phyloP scores from a whole-genome alignment of 176 grass and related monocot genomes.

The Aegilops umbellulata region DNA sequence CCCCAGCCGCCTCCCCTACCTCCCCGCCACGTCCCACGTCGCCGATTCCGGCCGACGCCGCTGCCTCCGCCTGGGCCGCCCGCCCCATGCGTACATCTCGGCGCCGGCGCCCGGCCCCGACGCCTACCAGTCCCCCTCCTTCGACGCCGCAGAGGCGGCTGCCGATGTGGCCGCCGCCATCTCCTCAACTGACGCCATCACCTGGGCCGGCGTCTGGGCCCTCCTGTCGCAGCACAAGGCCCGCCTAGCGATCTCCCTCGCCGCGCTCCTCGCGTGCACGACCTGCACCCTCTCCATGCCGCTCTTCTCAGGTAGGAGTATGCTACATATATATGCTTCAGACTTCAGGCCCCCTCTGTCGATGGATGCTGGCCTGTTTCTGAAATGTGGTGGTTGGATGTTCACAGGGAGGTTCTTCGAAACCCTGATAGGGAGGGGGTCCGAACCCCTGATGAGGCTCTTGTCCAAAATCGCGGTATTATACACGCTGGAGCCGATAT shows the following conservation, averaged over 20 bases:
- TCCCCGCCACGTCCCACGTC: background rate
- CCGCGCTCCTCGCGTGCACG: conserved; percentile 75
- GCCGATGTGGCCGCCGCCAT: conserved; percentile 42
- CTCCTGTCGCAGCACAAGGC: conserved; percentile 57
- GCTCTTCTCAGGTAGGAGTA: conserved; percentile 91
- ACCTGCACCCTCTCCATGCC: conserved; percentile 90
- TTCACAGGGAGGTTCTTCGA: conserved; percentile 88
- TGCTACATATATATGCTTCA: background rate
- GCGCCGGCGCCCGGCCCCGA: conserved; percentile 79
- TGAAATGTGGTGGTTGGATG: background rate
- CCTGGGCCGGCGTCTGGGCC: conserved; percentile 67
- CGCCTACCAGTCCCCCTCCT: conserved; percentile 28
- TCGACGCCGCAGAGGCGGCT: conserved; percentile 28
- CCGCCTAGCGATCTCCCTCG: conserved; percentile 54
- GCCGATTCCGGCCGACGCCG: background rate
- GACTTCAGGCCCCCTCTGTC: background rate
- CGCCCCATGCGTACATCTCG: conserved; percentile 58
- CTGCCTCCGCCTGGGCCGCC: conserved; percentile 6
- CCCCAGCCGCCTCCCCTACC: background rate
- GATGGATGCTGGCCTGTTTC: conserved; percentile 15
- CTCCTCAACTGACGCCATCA: conserved; percentile 45
- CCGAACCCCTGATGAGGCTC: conserved; percentile 61
- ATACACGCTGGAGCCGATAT: conserved; percentile 81
- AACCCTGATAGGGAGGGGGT: conserved; percentile 70
- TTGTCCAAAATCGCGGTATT: conserved; percentile 75